Evolutionary conservation across 2,329 filamentous ascomycete genomes (phyloP).

Genomic region (Leptographium flavum): DNA sequence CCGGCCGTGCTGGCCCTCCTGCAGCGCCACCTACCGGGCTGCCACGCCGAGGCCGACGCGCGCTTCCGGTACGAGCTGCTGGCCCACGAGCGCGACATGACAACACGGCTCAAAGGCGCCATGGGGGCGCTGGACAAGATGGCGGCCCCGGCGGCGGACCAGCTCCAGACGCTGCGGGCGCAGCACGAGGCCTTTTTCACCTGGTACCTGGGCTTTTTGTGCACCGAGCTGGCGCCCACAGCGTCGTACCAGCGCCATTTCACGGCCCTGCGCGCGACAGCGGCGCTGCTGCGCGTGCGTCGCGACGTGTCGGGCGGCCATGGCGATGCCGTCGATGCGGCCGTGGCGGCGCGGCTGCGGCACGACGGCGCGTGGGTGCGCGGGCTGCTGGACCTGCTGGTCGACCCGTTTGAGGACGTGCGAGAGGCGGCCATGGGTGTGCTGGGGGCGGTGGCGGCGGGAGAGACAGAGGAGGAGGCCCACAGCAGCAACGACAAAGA

Average conservation of each 20-base stretch:
- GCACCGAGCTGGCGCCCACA: constrained; percentile 60
- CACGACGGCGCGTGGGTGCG: constrained; percentile 33
- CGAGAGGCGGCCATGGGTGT: constrained; percentile 42
- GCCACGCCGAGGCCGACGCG: constrained; percentile 74
- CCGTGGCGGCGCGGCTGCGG: constrained; percentile 15
- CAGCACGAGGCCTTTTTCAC: constrained; percentile 51
- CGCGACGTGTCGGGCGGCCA: constrained; percentile 32
- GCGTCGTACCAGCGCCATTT: constrained; percentile 85
- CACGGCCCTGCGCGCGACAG: constrained; percentile 58
- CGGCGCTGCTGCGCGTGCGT: constrained; percentile 53
- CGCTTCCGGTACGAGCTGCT: constrained; percentile 74
- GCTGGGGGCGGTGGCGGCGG: constrained; percentile 30
- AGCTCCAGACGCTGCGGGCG: constrained; percentile 17
- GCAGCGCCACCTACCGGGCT: constrained; percentile 48
- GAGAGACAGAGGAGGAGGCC: not conserved
- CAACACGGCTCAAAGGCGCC: constrained; percentile 58
- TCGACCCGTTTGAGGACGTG: constrained; percentile 91
- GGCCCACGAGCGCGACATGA: constrained; percentile 58
- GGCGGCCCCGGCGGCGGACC: not conserved
- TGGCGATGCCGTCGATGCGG: constrained; percentile 14
- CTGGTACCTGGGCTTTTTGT: constrained; percentile 63
- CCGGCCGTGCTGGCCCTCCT: constrained; percentile 46
- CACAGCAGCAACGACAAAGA: too few species aligned
- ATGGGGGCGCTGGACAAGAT: constrained; percentile 34
- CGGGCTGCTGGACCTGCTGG: constrained; percentile 33